Evolutionary conservation across 73 alveolate genomes (phyloP), one percentile per base, ranked within the genome.

Genomic region (Diophrys sp.): DNA sequence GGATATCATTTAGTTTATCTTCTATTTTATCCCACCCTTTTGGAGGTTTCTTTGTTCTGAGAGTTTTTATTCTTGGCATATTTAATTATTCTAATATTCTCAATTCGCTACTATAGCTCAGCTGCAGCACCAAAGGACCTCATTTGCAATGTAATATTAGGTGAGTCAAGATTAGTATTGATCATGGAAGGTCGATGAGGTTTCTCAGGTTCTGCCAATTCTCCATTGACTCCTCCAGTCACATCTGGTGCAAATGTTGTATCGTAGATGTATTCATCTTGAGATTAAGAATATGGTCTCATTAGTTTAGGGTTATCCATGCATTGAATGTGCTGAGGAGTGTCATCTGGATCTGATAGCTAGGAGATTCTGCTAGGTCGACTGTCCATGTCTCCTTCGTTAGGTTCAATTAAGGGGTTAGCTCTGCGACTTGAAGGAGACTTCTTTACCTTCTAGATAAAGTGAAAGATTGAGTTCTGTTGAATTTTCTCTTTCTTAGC

Each of bases 11-110:
- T 53, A 96, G 87, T 54, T 93, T 89, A 34, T 96, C 93, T 72
- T 96, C 99, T 33, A 97, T 91, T 62, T 44, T 69, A 8, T 93
- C 99, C 98, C 98, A 97, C 0, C 99, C 99, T 76, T 77, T 92
- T 1, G 99, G 99, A 54, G 98, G 92, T 77, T 95, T 96, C 83
- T 94, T 96, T 0, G 98, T 83, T 67, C 94, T 78, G 57, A 78
- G 67, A 70, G 98, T 93, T 88, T 89, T 88, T 67, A 96, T 92
- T 82, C 94, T 97, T 81, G 98, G 98, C 99, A 97, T 97, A 70
- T 88, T 74, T 34, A 27, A 24, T 27, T 23, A 31, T 30, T 23
- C n/a, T n/a, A n/a, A n/a, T n/a, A n/a, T n/a, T n/a, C n/a, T 77
- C 18, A 26, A 62, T 44, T 44, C 62, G 5, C 18, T 44, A 5